Evolutionary conservation across 1,284 basidiomycete genomes (phyloP).

Genomic region (Schizophyllum amplum): DNA sequence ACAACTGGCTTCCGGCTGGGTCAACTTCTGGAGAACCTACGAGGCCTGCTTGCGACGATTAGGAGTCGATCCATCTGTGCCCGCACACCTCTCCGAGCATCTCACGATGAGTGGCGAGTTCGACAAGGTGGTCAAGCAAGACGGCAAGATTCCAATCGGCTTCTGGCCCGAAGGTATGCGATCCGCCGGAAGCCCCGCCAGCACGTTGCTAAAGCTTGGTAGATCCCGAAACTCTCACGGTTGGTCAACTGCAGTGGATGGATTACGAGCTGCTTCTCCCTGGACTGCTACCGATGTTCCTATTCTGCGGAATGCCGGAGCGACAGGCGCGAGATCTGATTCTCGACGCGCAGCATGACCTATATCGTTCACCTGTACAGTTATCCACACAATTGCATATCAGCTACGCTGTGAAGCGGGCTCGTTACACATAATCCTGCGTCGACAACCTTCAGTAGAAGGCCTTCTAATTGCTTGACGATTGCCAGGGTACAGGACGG

Average conservation of each 20-base stretch:
- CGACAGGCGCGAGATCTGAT: slow-evolving; percentile 45
- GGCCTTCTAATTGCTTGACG: too few relatives aligned
- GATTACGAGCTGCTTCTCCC: slow-evolving; percentile 57
- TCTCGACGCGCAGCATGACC: slow-evolving; percentile 50
- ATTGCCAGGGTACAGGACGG: too few relatives aligned
- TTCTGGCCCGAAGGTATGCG: slow-evolving; percentile 47
- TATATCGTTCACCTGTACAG: slow-evolving; percentile 50
- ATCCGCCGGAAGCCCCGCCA: slow-evolving; percentile 4
- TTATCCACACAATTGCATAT: slow-evolving; percentile 48
- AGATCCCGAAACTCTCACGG: slow-evolving; percentile 38
- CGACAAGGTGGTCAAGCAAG: slow-evolving; percentile 39
- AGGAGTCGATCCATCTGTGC: slow-evolving; percentile 49
- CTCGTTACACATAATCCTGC: slow-evolving; percentile 2
- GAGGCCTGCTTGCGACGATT: slow-evolving; percentile 40
- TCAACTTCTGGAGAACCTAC: slow-evolving; percentile 51
- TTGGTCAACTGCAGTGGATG: slow-evolving; percentile 65
- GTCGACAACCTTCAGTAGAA: slow-evolving; percentile 1
- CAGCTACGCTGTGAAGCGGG: slow-evolving; percentile 43
- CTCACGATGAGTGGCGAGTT: slow-evolving; percentile 38
- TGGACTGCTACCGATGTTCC: slow-evolving; percentile 49
- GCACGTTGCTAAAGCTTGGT: slow-evolving; percentile 18
- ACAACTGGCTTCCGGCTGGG: slow-evolving; percentile 37
- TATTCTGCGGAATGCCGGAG: slow-evolving; percentile 41
- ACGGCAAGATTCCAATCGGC: slow-evolving; percentile 49
- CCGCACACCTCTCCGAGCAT: slow-evolving; percentile 38